A percentile compares a stretch with the other conserved stretches of the same genome.
These are phyloP conservation scores for Eragrostis nindensis DNA, from an alignment of 176 grass and related monocot species.

Conservation along the genomic window DNA sequence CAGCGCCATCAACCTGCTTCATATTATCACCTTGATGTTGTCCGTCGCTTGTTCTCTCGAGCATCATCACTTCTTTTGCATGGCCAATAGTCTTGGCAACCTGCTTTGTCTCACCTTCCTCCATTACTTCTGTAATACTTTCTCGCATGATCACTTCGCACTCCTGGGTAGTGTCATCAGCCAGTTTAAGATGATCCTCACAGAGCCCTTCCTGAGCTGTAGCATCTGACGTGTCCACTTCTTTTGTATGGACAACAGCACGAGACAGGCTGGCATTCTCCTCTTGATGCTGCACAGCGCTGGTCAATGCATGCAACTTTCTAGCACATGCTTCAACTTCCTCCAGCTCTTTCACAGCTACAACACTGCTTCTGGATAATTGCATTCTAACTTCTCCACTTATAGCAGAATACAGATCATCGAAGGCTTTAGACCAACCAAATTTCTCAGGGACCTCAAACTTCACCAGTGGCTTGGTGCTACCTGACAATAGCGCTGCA, in stretches of 20 bases:
- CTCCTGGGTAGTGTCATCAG: neutral
- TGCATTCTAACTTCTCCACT: slow-evolving; percentile 49
- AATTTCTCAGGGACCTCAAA: slow-evolving; percentile 71
- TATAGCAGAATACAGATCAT: slow-evolving; percentile 55
- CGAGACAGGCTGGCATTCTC: slow-evolving; percentile 30
- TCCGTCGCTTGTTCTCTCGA: neutral
- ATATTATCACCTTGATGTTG: slow-evolving; percentile 32
- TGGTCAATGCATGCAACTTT: slow-evolving; percentile 47
- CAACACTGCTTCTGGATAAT: slow-evolving; percentile 30
- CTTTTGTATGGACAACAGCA: slow-evolving; percentile 30
- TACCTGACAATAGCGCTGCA: slow-evolving; percentile 56
- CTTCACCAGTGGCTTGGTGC: slow-evolving; percentile 48
- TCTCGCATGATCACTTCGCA: neutral
- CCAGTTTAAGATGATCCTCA: slow-evolving; percentile 12
- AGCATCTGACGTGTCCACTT: slow-evolving; percentile 7
- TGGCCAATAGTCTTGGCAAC: neutral
- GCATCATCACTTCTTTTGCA: neutral
- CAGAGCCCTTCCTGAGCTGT: neutral
- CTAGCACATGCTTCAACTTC: slow-evolving; percentile 59
- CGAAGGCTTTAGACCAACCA: slow-evolving; percentile 72
- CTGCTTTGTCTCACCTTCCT: slow-evolving; percentile 11
- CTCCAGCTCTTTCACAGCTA: slow-evolving; percentile 69
- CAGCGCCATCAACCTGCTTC: neutral
- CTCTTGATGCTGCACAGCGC: slow-evolving; percentile 33
- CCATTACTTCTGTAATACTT: slow-evolving; percentile 20